Evolutionary conservation across 257 asterid genomes (phyloP).

Genomic region (Lithospermum erythrorhizon): DNA sequence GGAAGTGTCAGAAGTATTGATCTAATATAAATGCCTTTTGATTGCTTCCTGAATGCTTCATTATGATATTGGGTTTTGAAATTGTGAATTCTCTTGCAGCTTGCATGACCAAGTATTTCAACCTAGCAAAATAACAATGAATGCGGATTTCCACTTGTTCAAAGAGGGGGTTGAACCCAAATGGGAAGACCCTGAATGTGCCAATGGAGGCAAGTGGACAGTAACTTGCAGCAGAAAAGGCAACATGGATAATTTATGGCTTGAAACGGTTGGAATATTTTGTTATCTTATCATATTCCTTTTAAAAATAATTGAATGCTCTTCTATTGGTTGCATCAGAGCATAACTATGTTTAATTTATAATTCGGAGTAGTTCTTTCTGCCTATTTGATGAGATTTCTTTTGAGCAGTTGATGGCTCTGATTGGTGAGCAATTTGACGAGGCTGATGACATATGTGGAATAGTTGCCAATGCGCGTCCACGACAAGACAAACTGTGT

Average conservation of each 20-base stretch:
- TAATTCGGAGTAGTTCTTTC: background rate
- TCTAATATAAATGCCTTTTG: no score
- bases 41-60: background rate
- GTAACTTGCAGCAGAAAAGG: constrained; percentile 39
- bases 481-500: constrained; percentile 69
- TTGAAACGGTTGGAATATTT: constrained; percentile 55
- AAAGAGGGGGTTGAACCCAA: constrained; percentile 88
- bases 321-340: background rate
- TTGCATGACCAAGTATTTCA: constrained; percentile 65
- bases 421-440: constrained; percentile 73
- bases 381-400: constrained; percentile 2
- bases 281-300: background rate
- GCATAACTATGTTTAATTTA: background rate
- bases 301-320: background rate
- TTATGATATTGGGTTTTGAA: background rate
- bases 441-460: constrained; percentile 76
- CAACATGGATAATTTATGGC: constrained; percentile 71
- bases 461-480: constrained; percentile 75
- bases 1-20: no score
- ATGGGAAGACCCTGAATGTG: constrained; percentile 99
- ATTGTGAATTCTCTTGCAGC: constrained; percentile 32
- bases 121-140: constrained; percentile 68
- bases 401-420: constrained; percentile 49
- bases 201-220: constrained; percentile 91
- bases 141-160: constrained; percentile 88